These are phyloP conservation scores for Brassica balearica DNA, from an alignment of 441 rosid species.

Conservation along the genomic window DNA sequence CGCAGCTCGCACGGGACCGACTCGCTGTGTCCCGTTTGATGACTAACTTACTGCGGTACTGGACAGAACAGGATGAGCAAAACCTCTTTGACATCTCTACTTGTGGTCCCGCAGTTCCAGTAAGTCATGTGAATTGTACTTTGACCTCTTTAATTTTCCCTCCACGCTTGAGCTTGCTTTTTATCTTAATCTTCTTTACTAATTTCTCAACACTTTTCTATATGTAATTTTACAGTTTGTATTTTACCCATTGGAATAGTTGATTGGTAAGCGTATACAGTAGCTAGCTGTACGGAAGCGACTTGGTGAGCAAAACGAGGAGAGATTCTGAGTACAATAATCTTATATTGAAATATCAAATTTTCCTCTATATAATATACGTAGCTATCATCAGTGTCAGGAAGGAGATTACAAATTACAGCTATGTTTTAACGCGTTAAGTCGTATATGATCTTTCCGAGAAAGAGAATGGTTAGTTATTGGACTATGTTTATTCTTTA, in stretches of 20 bases:
- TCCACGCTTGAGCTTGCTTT: too few relatives aligned
- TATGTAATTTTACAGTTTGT: background rate
- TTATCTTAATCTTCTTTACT: too few relatives aligned
- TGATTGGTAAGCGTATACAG: background rate
- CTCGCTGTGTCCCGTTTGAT: too few relatives aligned
- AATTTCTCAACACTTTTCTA: too few relatives aligned
- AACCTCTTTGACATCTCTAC: too few relatives aligned
- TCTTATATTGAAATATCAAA: constrained; percentile 10
- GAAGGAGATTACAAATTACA: constrained; percentile 47
- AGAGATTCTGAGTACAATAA: constrained; percentile 18
- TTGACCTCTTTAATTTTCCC: too few relatives aligned
- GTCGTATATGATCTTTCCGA: constrained; percentile 31
- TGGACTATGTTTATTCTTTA: constrained; percentile 31
- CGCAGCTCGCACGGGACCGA: too few relatives aligned
- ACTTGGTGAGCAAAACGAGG: constrained; percentile 46
- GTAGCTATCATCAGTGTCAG: constrained; percentile 35
- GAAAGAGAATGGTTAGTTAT: constrained; percentile 31
- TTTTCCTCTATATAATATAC: constrained; percentile 7
- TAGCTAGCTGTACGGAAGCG: constrained; percentile 43
- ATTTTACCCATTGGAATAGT: constrained; percentile 16
- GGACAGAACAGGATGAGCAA: too few relatives aligned
- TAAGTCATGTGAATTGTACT: too few relatives aligned
- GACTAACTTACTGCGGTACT: too few relatives aligned
- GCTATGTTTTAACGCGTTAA: constrained; percentile 45
- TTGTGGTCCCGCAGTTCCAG: too few relatives aligned